phyloP scores from a whole-genome alignment of 169 alveolate species.

The Plasmodium sp. region DNA sequence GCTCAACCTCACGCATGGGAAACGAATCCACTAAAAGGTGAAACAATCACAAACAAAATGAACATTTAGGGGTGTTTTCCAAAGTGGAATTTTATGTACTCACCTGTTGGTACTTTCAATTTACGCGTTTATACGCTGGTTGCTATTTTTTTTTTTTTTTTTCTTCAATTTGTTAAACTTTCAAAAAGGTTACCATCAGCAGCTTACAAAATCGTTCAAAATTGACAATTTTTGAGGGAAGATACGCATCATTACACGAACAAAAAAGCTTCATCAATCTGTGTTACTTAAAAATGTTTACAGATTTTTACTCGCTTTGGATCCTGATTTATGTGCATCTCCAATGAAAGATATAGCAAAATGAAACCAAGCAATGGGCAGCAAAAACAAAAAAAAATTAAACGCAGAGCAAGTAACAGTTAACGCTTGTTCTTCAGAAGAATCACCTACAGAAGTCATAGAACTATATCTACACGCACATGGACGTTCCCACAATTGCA shows the following conservation, averaged over 20 bases:
- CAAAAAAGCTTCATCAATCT: neutral
- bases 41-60: neutral
- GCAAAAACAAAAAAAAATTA: neutral
- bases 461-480: neutral
- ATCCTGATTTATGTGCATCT: neutral
- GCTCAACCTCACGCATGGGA: neutral
- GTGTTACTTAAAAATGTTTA: neutral
- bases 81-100: neutral
- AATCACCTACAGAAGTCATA: neutral
- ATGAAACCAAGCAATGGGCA: neutral
- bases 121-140: neutral
- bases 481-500: neutral
- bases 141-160: neutral
- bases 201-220: neutral
- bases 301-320: neutral
- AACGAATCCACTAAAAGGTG: neutral
- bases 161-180: neutral
- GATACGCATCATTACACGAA: neutral
- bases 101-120: neutral
- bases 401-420: neutral
- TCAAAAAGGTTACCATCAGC: neutral
- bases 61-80: neutral
- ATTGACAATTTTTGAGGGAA: neutral
- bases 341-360: neutral
- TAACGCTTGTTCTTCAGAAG: neutral